Base-by-base conservation (phyloP, 2,329 filamentous ascomycete species). In the Ophiostoma himal-ulmi region DNA sequence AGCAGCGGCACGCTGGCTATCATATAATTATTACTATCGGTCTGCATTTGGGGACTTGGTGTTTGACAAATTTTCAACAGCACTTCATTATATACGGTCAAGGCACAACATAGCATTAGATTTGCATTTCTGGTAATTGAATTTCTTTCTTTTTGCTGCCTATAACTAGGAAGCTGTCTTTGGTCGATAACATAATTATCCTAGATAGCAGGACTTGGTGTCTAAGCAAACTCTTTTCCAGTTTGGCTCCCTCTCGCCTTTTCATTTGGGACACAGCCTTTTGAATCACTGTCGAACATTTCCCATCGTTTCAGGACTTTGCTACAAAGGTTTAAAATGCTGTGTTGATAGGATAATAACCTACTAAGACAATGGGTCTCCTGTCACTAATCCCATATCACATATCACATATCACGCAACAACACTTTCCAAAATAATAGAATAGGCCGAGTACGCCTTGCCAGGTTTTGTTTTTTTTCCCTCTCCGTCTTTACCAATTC, bases 201-300 rank as follows among this genome's bases (percentile, higher is more conserved):
- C 11, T 10, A 48, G 14, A 7, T 5, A 17, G 30, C 30, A 48
- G 6, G 17, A 17, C 14, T 20, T 17, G 2, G 44, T 20, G 20
- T 48, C 17, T 5, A n/a, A 20, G 44, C 44, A n/a, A 39, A 10
- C 6, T 48, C 44, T 48, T 48, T 1, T 48, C 44, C 0, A 6
- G n/a, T 26, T 57, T 26, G 52, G 52, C 52, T 22, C 52, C 52
- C 52, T 26, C 52, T 57, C 52, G 52, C 52, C 52, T 57, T 57
- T 57, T 57, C 11, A 14, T 57, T 26, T 22, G 2, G 30, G 30
- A 30, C 22, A 10, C 52, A 30, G 52, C 52, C 52, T 57, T 30
- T 14, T 17, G 22, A 26, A 14, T 14, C 52, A 26, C 8, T 57
- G 52, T 44, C 39, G 39, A 44, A 13, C 7, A 10, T 11, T 44